These are phyloP conservation scores for Aspergillus taichungensis DNA, from an alignment of 495 filamentous ascomycete species.

Conservation along the genomic window DNA sequence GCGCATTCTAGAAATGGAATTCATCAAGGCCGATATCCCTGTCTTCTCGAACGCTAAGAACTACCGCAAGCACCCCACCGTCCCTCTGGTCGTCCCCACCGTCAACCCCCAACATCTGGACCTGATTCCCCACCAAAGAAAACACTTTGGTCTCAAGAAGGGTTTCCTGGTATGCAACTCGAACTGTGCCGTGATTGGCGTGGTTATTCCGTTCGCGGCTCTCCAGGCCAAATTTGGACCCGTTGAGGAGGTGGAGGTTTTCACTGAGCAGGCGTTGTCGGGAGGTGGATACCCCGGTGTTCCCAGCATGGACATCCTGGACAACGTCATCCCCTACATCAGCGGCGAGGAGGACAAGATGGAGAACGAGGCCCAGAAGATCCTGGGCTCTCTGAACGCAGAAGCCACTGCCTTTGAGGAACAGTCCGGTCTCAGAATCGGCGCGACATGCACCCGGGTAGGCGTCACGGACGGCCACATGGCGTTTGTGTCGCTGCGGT, in stretches of 20 bases:
- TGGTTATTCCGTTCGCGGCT: slow-evolving; percentile 82
- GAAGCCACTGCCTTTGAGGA: slow-evolving; percentile 58
- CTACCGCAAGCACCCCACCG: slow-evolving; percentile 70
- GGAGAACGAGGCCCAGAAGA: slow-evolving; percentile 78
- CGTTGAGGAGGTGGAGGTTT: slow-evolving; percentile 66
- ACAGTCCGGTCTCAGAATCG: slow-evolving; percentile 55
- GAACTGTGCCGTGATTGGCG: slow-evolving; percentile 83
- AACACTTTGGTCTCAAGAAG: slow-evolving; percentile 55
- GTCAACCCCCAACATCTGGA: slow-evolving; percentile 74
- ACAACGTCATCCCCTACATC: slow-evolving; percentile 83
- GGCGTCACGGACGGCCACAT: slow-evolving; percentile 79
- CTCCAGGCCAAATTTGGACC: slow-evolving; percentile 68
- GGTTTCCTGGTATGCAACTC: slow-evolving; percentile 85
- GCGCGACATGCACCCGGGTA: slow-evolving; percentile 76
- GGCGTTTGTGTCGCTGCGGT: slow-evolving; percentile 70
- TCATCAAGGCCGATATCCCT: slow-evolving; percentile 65
- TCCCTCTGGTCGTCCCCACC: slow-evolving; percentile 79
- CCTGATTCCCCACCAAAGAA: slow-evolving; percentile 67
- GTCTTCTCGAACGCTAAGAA: slow-evolving; percentile 91
- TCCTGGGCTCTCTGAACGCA: slow-evolving; percentile 59
- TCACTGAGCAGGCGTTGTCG: slow-evolving; percentile 82
- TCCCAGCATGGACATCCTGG: slow-evolving; percentile 61
- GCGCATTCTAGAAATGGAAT: slow-evolving; percentile 56
- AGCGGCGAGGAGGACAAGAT: slow-evolving; percentile 86
- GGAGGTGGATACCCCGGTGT: slow-evolving; percentile 86